Evolutionary conservation across 106 monocot genomes (phyloP).

Genomic region (Phalaenopsis equestris): DNA sequence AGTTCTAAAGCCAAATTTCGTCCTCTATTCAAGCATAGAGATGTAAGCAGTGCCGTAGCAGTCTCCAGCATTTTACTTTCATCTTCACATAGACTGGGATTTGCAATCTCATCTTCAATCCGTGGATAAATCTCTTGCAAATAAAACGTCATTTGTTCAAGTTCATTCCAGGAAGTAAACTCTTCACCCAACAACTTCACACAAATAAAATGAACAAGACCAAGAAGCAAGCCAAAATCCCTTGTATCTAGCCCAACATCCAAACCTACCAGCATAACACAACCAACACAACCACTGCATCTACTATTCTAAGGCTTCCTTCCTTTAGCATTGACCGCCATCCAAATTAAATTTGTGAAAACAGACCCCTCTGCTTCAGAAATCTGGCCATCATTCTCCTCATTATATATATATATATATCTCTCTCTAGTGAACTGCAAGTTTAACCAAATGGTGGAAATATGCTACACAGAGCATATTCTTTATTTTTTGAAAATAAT

Average conservation of each 20-base stretch:
- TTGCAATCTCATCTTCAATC: conserved; percentile 30
- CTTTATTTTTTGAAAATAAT: too few relatives aligned
- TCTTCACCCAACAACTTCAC: conserved; percentile 39
- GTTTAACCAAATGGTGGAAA: too few relatives aligned
- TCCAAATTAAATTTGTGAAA: conserved; percentile 34
- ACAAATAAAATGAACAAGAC: conserved; percentile 51
- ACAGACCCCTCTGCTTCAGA: conserved; percentile 12
- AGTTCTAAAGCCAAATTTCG: conserved; percentile 1
- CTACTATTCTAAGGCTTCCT: conserved; percentile 46
- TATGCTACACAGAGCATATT: too few relatives aligned
- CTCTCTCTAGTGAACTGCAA: too few relatives aligned
- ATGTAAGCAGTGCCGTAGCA: conserved; percentile 27
- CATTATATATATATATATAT: too few relatives aligned
- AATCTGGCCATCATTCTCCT: conserved; percentile 1
- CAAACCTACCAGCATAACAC: conserved; percentile 24
- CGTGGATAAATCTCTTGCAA: conserved; percentile 27
- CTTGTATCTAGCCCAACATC: conserved; percentile 26
- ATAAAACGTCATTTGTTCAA: conserved; percentile 17
- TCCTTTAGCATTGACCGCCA: conserved; percentile 50
- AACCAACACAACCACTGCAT: conserved; percentile 43
- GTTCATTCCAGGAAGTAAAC: conserved; percentile 18
- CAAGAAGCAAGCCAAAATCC: conserved; percentile 41
- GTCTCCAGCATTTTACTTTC: conserved; percentile 33
- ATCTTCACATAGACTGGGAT: conserved; percentile 19
- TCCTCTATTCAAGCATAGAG: conserved; percentile 15